Evolutionary conservation across 108 stramenopile species (phyloP).

Genomic region (Cyclotella atomus): DNA sequence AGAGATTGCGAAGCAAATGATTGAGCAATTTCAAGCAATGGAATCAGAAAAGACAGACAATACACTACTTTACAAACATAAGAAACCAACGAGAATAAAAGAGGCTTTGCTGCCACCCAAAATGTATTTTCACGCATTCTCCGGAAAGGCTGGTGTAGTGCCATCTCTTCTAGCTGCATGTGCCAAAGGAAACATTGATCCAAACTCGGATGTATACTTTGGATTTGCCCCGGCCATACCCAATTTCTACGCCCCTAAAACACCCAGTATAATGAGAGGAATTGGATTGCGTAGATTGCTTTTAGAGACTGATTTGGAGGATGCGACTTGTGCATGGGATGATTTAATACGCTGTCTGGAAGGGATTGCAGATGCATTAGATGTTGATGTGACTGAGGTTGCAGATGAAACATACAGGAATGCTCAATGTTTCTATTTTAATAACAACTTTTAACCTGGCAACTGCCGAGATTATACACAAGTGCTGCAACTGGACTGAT

Average conservation of each 20-base stretch:
- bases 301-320: conserved; percentile 87
- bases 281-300: conserved; percentile 80
- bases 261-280: conserved; percentile 60
- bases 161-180: conserved; percentile 69
- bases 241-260: conserved; percentile 78
- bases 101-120: conserved; percentile 61
- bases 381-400: conserved; percentile 53
- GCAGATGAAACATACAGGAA: conserved; percentile 61
- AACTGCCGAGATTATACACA: no score
- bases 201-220: conserved; percentile 61
- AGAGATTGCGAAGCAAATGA: conserved; percentile 29
- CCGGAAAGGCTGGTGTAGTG: conserved; percentile 72
- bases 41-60: not conserved
- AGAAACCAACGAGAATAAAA: conserved; percentile 1
- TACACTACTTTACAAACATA: conserved; percentile 4
- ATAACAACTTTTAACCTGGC: no score
- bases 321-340: conserved; percentile 55
- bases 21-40: not conserved
- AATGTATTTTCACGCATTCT: conserved; percentile 91
- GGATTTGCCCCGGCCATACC: conserved; percentile 79
- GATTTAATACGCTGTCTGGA: conserved; percentile 52
- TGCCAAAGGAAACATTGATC: conserved; percentile 41
- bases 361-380: conserved; percentile 57
- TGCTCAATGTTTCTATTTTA: conserved; percentile 62
- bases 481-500: no score